These are phyloP conservation scores for Voacanga thouarsii DNA, from an alignment of 257 asterid species.

Conservation along the genomic window DNA sequence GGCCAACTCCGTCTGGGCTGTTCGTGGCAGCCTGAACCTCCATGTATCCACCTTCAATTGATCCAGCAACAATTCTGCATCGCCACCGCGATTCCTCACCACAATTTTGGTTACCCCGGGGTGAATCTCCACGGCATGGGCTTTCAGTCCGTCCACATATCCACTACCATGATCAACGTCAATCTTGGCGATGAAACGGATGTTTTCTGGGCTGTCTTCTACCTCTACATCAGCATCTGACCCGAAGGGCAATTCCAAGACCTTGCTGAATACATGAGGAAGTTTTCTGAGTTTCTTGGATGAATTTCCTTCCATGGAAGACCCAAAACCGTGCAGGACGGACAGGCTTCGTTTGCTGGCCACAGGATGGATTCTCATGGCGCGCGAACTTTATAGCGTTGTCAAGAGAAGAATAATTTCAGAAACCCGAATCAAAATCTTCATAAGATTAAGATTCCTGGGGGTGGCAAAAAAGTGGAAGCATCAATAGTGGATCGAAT, in stretches of 20 bases:
- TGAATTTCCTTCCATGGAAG: slow-evolving; percentile 29
- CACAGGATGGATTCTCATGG: slow-evolving; percentile 30
- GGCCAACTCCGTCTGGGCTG: slow-evolving; percentile 48
- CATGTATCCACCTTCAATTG: slow-evolving; percentile 54
- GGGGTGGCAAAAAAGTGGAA: slow-evolving; percentile 21
- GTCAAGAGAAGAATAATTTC: slow-evolving; percentile 24
- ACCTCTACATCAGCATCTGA: slow-evolving; percentile 63
- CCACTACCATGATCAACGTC: neutral
- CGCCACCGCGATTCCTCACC: slow-evolving; percentile 31
- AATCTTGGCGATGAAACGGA: slow-evolving; percentile 44
- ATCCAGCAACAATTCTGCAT: slow-evolving; percentile 38
- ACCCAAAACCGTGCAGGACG: slow-evolving; percentile 9
- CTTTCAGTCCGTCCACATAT: slow-evolving; percentile 27
- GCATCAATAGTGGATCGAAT: neutral
- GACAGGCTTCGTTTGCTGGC: slow-evolving; percentile 26
- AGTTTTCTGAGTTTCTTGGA: slow-evolving; percentile 51
- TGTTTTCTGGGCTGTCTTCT: slow-evolving; percentile 46
- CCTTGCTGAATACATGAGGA: slow-evolving; percentile 72
- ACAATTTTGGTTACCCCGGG: slow-evolving; percentile 70
- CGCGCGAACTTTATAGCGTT: slow-evolving; percentile 16
- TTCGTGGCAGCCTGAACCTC: slow-evolving; percentile 55
- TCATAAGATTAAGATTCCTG: slow-evolving; percentile 29
- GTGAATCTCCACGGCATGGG: slow-evolving; percentile 64
- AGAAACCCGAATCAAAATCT: slow-evolving; percentile 8
- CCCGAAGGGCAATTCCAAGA: slow-evolving; percentile 57